Evolutionary conservation across 352 stramenopile species (phyloP), one percentile per base, ranked within the genome.

Genomic region (Bremia lactucae): DNA sequence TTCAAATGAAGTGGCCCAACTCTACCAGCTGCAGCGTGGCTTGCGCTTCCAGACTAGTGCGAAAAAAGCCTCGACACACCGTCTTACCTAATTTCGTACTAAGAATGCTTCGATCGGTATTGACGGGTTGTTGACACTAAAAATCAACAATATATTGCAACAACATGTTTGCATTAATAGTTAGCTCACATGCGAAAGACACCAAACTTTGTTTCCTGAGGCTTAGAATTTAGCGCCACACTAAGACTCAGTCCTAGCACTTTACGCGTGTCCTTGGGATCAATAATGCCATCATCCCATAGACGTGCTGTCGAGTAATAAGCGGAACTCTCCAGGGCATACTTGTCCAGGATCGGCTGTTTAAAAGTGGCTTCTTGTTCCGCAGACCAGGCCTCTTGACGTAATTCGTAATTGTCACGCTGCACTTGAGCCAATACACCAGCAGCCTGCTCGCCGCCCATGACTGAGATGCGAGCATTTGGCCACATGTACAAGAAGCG

Each of bases 251-350:
- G 49, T 20, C 77, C 82, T 14, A 94, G 52, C 20, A 95, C 72
- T 42, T 89, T 83, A 35, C 85, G 63, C 13, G 94, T 98, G 46
- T 98, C 87, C 48, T 87, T 87, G 2, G 96, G 91, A 42, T 97
- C 80, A 55, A 99, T 98, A 35, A 99, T 95, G 21, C 96, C 96
- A 67, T 99, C 96, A 63, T 99, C 96, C 95, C 95, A 99, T 20
- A 99, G 69, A 20, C 94, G 77, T 4, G 95, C 94, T 11, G 85
- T 97, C 21, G 87, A 96, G 66, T 93, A 99, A 52, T 97, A 98
- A 4, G 91, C 74, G 14, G 80, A 95, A 42, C 86, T 94, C 60
- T 99, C 93, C 31, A 65, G 49, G 28, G 97, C 89, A 52, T 97
- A 98, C 64, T 98, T 97, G 48, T 97, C 86, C 8, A 98, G 59